phyloP scores from a whole-genome alignment of 2,329 filamentous ascomycete genomes.

The Achaetomium macrosporum region DNA sequence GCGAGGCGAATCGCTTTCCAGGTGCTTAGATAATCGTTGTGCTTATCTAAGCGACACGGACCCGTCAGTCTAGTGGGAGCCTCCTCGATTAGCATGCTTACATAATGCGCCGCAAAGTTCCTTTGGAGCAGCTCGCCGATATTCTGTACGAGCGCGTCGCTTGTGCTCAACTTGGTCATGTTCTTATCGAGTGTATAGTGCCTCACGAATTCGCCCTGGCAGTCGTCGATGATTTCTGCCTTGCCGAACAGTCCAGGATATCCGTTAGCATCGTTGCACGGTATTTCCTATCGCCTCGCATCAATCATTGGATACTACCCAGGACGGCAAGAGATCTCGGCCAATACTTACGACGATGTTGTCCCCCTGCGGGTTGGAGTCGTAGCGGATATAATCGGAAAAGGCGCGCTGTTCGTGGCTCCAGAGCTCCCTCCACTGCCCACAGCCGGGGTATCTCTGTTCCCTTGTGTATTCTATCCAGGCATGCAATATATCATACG shows the following conservation, averaged over 20 bases:
- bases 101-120: background rate
- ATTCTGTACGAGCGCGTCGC: slow-evolving; percentile 4
- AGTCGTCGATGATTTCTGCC: slow-evolving; percentile 3
- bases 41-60: too few relatives aligned
- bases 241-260: slow-evolving; percentile 7
- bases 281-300: slow-evolving; percentile 2
- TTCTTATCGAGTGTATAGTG: slow-evolving; percentile 10
- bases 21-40: too few relatives aligned
- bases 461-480: slow-evolving; percentile 6
- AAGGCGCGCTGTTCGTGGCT: slow-evolving; percentile 12
- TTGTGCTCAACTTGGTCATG: background rate
- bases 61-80: too few relatives aligned
- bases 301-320: too few relatives aligned
- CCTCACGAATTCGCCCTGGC: slow-evolving; percentile 9
- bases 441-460: slow-evolving; percentile 5
- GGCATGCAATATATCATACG: slow-evolving; percentile 10
- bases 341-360: slow-evolving; percentile 7
- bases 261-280: slow-evolving; percentile 10
- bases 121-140: slow-evolving; percentile 6
- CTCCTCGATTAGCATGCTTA: slow-evolving; percentile 8
- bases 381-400: slow-evolving; percentile 11
- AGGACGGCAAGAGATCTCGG: too few relatives aligned
- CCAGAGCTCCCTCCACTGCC: slow-evolving; percentile 4
- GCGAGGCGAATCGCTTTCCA: too few relatives aligned
- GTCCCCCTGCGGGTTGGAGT: slow-evolving; percentile 8